Conservation (phyloP, 2,329 filamentous ascomycete species). For the Balansia obtecta region DNA sequence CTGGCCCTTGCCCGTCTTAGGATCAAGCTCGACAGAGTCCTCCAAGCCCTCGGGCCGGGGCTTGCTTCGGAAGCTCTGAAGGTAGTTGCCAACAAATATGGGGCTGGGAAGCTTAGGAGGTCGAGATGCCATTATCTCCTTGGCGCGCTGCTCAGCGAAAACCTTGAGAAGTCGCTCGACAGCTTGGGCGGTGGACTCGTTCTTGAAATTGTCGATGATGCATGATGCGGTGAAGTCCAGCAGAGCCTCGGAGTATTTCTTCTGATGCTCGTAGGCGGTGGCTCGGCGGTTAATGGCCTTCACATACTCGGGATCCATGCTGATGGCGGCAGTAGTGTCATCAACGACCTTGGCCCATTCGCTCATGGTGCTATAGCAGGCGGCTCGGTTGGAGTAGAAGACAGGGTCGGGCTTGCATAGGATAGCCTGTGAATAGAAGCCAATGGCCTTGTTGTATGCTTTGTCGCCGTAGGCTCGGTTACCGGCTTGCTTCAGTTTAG, state of each 20-base stretch:
- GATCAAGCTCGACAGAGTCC: slow-evolving; percentile 62
- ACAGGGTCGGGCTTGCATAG: slow-evolving; percentile 95
- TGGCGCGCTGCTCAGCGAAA: slow-evolving; percentile 88
- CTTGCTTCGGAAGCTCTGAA: slow-evolving; percentile 91
- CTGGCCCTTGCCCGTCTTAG: slow-evolving; percentile 73
- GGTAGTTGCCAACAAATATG: slow-evolving; percentile 96
- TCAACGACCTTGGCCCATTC: slow-evolving; percentile 96
- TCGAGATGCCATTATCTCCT: slow-evolving; percentile 78
- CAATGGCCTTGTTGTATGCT: slow-evolving; percentile 86
- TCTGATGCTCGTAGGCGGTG: slow-evolving; percentile 90
- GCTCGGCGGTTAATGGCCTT: slow-evolving; percentile 95
- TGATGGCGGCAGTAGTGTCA: slow-evolving; percentile 89
- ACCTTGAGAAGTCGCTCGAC: slow-evolving; percentile 93
- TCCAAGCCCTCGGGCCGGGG: slow-evolving; percentile 70
- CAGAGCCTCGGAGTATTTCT: slow-evolving; percentile 83
- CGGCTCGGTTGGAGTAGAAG: slow-evolving; percentile 97
- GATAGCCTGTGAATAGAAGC: slow-evolving; percentile 90
- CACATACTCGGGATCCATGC: slow-evolving; percentile 88
- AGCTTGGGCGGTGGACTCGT: slow-evolving; percentile 73
- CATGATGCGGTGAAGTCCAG: slow-evolving; percentile 97
- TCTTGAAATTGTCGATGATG: slow-evolving; percentile 96
- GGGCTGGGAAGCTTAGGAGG: slow-evolving; percentile 81
- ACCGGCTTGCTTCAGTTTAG: slow-evolving; percentile 85
- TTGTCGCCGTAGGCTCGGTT: slow-evolving; percentile 95
- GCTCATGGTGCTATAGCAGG: slow-evolving; percentile 87